phyloP scores from a whole-genome alignment of 345 rosid species.

The Linum usitatissimum region DNA sequence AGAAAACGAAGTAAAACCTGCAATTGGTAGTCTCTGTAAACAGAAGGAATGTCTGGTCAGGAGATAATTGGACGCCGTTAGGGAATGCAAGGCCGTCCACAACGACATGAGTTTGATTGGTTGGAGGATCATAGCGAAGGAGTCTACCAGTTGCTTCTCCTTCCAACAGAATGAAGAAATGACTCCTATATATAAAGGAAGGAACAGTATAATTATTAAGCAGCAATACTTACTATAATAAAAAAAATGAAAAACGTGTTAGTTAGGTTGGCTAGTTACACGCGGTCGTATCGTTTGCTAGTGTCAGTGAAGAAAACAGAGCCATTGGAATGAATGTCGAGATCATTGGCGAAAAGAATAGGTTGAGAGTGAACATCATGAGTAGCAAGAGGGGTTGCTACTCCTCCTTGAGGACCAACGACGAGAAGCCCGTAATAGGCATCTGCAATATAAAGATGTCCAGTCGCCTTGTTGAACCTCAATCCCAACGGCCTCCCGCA shows the following conservation, averaged over 20 bases:
- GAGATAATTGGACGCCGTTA: conserved; percentile 77
- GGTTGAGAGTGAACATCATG: conserved; percentile 52
- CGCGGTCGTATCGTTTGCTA: conserved; percentile 78
- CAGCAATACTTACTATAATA: too few relatives aligned
- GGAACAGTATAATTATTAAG: too few relatives aligned
- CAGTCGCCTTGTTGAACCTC: conserved; percentile 51
- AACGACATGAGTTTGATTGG: conserved; percentile 62
- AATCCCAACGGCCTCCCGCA: conserved; percentile 90
- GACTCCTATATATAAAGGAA: conserved; percentile 59
- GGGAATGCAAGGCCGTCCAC: conserved; percentile 89
- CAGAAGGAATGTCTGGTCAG: conserved; percentile 67
- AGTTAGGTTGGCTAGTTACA: conserved; percentile 32
- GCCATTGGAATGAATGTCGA: conserved; percentile 74
- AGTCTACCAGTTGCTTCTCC: conserved; percentile 92
- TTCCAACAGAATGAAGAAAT: conserved; percentile 82
- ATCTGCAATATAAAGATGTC: conserved; percentile 77
- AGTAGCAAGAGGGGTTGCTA: conserved; percentile 68
- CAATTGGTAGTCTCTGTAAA: conserved; percentile 90
- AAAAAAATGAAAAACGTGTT: too few relatives aligned
- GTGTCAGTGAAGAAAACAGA: conserved; percentile 94
- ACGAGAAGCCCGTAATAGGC: conserved; percentile 77
- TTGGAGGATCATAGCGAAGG: conserved; percentile 79
- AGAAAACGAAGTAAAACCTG: conserved; percentile 32
- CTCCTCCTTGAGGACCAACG: conserved; percentile 81
- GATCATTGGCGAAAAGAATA: conserved; percentile 89